phyloP scores from a whole-genome alignment of 805 yeast genomes.

The Candida ponderosae region DNA sequence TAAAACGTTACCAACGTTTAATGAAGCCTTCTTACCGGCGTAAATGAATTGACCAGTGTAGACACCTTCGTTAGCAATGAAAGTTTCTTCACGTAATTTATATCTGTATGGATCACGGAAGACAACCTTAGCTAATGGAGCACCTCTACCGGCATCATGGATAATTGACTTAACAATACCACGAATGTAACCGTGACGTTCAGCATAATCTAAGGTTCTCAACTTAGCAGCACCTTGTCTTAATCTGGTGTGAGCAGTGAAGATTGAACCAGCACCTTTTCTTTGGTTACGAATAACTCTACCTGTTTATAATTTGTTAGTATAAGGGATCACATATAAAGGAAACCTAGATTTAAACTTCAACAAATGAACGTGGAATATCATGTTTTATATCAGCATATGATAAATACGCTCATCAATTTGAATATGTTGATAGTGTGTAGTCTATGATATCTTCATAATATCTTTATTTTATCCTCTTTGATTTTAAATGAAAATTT shows the following conservation, averaged over 20 bases:
- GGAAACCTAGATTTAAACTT: too few relatives aligned
- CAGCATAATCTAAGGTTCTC: constrained; percentile 98
- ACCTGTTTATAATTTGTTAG: constrained; percentile 42
- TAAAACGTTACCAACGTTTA: constrained; percentile 93
- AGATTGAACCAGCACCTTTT: constrained; percentile 99
- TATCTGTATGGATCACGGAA: constrained; percentile 99
- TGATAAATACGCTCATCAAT: too few relatives aligned
- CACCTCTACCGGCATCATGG: constrained; percentile 99
- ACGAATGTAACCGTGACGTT: constrained; percentile 99
- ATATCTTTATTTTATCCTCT: neutral
- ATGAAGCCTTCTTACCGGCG: constrained; percentile 98
- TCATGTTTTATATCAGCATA: constrained; percentile 11
- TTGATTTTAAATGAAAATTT: neutral
- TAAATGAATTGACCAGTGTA: constrained; percentile 99
- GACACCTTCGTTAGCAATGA: constrained; percentile 99
- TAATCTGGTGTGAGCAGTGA: constrained; percentile 99
- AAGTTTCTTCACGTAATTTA: constrained; percentile 96
- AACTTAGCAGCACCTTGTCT: constrained; percentile 99
- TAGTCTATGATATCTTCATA: too few relatives aligned
- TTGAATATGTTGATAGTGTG: too few relatives aligned
- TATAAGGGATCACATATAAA: constrained; percentile 1
- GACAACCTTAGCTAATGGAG: constrained; percentile 97
- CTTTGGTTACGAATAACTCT: constrained; percentile 99
- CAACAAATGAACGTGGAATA: neutral
- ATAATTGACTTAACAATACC: constrained; percentile 98